These are phyloP conservation scores for Coniferiporia sulphurascens DNA, from an alignment of 1,284 basidiomycete species.

Conservation along the genomic window DNA sequence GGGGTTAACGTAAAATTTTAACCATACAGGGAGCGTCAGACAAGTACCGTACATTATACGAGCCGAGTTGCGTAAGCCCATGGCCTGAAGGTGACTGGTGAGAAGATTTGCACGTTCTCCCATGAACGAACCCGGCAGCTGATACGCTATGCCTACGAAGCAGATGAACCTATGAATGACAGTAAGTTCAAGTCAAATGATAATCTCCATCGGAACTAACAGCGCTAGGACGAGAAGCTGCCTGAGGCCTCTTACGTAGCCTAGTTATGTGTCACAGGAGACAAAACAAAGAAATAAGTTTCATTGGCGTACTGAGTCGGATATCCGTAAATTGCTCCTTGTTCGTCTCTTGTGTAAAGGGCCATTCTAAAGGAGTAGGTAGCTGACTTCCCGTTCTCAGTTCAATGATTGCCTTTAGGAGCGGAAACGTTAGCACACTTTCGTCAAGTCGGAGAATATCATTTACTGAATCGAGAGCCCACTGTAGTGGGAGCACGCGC, in stretches of 20 bases:
- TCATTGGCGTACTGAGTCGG: constrained; percentile 46
- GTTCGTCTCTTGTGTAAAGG: constrained; percentile 65
- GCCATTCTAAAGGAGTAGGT: constrained; percentile 62
- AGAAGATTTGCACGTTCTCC: constrained; percentile 56
- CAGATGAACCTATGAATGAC: constrained; percentile 47
- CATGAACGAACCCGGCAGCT: constrained; percentile 63
- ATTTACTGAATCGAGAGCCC: constrained; percentile 67
- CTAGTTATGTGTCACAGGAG: constrained; percentile 27
- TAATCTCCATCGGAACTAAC: constrained; percentile 29
- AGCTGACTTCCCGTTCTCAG: constrained; percentile 50
- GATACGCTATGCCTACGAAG: constrained; percentile 67
- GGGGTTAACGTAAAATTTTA: not conserved
- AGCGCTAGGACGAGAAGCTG: constrained; percentile 60
- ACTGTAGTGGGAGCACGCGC: constrained; percentile 68
- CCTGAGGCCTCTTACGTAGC: constrained; percentile 56
- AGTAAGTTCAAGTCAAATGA: not conserved
- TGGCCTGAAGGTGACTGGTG: constrained; percentile 66
- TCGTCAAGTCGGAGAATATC: not conserved
- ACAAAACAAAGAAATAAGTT: not conserved
- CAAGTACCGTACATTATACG: constrained; percentile 46
- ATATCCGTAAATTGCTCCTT: constrained; percentile 49
- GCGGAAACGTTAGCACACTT: not conserved
- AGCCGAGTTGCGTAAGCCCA: constrained; percentile 67
- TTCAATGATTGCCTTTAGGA: constrained; percentile 56
- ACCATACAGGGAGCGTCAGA: not conserved